These are phyloP conservation scores for Cephaloascus fragrans DNA, from an alignment of 805 yeast species.

Conservation along the genomic window DNA sequence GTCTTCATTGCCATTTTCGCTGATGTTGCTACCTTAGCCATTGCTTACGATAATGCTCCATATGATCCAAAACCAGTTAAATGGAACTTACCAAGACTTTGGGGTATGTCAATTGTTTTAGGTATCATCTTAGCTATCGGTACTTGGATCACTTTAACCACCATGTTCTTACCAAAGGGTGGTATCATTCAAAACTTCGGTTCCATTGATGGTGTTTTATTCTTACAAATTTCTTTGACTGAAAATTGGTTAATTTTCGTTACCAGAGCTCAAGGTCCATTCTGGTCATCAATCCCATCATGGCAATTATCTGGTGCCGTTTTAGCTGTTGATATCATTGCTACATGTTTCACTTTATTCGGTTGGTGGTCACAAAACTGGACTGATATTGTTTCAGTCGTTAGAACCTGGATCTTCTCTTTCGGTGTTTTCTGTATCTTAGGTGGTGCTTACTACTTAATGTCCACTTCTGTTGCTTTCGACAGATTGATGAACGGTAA, in stretches of 20 bases:
- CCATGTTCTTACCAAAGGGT: constrained; percentile 84
- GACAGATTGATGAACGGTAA: constrained; percentile 82
- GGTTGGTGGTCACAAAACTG: constrained; percentile 98
- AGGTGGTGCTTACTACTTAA: constrained; percentile 94
- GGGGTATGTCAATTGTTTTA: constrained; percentile 91
- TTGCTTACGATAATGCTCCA: constrained; percentile 97
- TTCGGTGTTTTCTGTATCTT: constrained; percentile 94
- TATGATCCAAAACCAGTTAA: constrained; percentile 87
- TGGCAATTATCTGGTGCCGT: constrained; percentile 97
- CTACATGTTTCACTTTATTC: constrained; percentile 86
- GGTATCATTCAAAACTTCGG: constrained; percentile 97
- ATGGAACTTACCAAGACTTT: constrained; percentile 94
- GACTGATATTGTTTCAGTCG: constrained; percentile 92
- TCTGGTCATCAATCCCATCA: constrained; percentile 95
- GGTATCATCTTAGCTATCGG: constrained; percentile 84
- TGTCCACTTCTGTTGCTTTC: constrained; percentile 73
- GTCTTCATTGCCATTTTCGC: constrained; percentile 97
- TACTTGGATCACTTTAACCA: constrained; percentile 91
- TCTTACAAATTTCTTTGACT: constrained; percentile 89
- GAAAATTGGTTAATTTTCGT: constrained; percentile 97
- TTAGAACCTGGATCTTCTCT: constrained; percentile 91
- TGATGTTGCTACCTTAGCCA: constrained; percentile 94
- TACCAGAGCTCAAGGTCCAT: constrained; percentile 96
- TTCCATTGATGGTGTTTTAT: constrained; percentile 85
- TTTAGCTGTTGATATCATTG: constrained; percentile 78